Evolutionary conservation across 2,329 filamentous ascomycete genomes (phyloP), one percentile per base, ranked within the genome.

Genomic region (Hypoxylon sp.): DNA sequence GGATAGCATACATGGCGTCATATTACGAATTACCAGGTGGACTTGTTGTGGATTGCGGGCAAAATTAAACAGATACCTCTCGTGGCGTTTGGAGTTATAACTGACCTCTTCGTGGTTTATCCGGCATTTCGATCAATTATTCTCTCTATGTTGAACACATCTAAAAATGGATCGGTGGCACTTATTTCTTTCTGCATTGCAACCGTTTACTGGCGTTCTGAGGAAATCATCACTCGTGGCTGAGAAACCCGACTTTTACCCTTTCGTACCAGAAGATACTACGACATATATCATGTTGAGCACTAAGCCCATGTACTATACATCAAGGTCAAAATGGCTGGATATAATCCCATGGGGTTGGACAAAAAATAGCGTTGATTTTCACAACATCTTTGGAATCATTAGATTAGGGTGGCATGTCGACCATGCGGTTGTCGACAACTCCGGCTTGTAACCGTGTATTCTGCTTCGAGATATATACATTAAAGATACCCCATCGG

Each of bases 71-170:
- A 38, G 38, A 38, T 53, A 53, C 41, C 40, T 37, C 31, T 30
- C 26, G 12, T 23, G 56, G 56, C 53, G 56, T 59, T 59, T 42
- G 56, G 56, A 50, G 52, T 59, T 45, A n/a, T 12, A 25, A 11
- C 19, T 37, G 48, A 23, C 35, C 17, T 15, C 23, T 25, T 48
- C 48, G n/a, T 35, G 29, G 40, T 31, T 47, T 32, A 43, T 51
- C 43, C 45, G 38, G 48, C 21, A 48, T 40, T 43, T 47, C 45
- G 36, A 43, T 34, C 25, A 46, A 48, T 34, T 37, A 37, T 38
- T 36, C 13, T 48, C 32, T n/a, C n/a, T n/a, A 49, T 54, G 31
- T 31, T 43, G 43, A 31, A 38, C 25, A 13, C 49, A 34, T 38
- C 31, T 11, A 16, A 41, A 37, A 38, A 26, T 31, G 40, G 35